Evolutionary conservation across 768 basidiomycete species (phyloP).

Genomic region (Daedaleopsis nitida): DNA sequence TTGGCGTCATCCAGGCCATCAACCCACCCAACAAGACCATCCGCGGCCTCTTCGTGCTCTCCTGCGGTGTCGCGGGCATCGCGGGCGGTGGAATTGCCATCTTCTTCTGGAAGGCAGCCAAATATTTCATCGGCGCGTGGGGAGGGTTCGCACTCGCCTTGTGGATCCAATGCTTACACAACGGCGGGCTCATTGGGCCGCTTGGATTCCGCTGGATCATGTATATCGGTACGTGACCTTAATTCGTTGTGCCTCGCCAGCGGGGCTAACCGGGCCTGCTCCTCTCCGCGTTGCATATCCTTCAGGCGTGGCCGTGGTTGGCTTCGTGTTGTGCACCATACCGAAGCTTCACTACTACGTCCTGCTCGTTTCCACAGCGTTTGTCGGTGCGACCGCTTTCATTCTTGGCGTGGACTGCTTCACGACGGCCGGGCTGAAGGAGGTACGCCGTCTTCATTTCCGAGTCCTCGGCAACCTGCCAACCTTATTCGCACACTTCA

Average conservation of each 20-base stretch:
- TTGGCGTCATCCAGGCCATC: slow-evolving; percentile 82
- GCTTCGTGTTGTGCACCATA: slow-evolving; percentile 83
- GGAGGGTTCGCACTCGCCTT: slow-evolving; percentile 87
- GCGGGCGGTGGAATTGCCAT: slow-evolving; percentile 85
- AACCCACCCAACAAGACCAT: slow-evolving; percentile 78
- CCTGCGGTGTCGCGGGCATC: slow-evolving; percentile 76
- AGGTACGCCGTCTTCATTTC: slow-evolving; percentile 50
- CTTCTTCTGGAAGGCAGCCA: slow-evolving; percentile 91
- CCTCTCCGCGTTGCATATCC: background rate
- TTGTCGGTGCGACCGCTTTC: slow-evolving; percentile 89
- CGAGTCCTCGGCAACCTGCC: slow-evolving; percentile 5
- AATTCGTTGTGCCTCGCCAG: slow-evolving; percentile 13
- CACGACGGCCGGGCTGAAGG: slow-evolving; percentile 89
- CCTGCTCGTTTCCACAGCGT: slow-evolving; percentile 82
- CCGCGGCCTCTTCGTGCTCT: slow-evolving; percentile 88
- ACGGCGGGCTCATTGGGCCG: slow-evolving; percentile 78
- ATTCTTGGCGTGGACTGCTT: slow-evolving; percentile 94
- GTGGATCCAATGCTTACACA: slow-evolving; percentile 84
- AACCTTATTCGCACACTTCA: slow-evolving; percentile 12
- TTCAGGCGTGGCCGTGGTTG: slow-evolving; percentile 68
- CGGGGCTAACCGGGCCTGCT: slow-evolving; percentile 22
- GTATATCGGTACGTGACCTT: slow-evolving; percentile 64
- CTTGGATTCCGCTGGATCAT: slow-evolving; percentile 88
- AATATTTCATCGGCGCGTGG: slow-evolving; percentile 81
- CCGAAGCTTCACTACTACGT: slow-evolving; percentile 88